Evolutionary conservation across 192 early-diverging fungal genomes (phyloP).

Genomic region (Backusella tarrabulga): DNA sequence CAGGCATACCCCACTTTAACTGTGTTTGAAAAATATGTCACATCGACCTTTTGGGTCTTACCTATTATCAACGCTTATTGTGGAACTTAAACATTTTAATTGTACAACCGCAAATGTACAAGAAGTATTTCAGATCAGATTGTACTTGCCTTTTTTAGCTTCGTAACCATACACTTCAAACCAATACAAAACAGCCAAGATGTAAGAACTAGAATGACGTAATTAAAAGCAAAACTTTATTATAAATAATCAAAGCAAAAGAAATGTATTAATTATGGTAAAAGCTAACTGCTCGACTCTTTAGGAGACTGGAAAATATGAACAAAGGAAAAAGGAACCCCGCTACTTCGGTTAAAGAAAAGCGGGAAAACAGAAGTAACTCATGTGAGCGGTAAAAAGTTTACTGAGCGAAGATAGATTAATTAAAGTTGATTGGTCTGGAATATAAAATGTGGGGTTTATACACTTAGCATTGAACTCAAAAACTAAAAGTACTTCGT

Average conservation of each 20-base stretch:
- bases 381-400: constrained; percentile 9
- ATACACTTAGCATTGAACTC: neutral
- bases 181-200: neutral
- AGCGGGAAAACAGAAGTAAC: constrained; percentile 6
- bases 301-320: neutral
- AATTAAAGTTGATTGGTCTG: constrained; percentile 7
- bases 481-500: constrained; percentile 3
- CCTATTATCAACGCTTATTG: neutral
- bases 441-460: constrained; percentile 7
- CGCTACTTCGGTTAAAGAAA: constrained; percentile 4
- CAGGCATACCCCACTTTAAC: neutral
- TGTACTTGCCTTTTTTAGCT: constrained; percentile 1
- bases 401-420: constrained; percentile 3
- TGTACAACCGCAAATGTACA: neutral
- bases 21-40: neutral
- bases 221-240: neutral
- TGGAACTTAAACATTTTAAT: neutral
- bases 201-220: neutral
- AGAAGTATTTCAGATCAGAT: neutral
- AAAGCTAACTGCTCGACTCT: neutral
- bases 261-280: neutral
- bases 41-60: neutral
- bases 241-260: neutral
- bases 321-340: neutral
- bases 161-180: neutral